A percentile compares a stretch with the other conserved stretches of the same genome.
These are phyloP conservation scores for Amauroascus niger DNA, from an alignment of 2,329 filamentous ascomycete genomes.

Conservation along the genomic window DNA sequence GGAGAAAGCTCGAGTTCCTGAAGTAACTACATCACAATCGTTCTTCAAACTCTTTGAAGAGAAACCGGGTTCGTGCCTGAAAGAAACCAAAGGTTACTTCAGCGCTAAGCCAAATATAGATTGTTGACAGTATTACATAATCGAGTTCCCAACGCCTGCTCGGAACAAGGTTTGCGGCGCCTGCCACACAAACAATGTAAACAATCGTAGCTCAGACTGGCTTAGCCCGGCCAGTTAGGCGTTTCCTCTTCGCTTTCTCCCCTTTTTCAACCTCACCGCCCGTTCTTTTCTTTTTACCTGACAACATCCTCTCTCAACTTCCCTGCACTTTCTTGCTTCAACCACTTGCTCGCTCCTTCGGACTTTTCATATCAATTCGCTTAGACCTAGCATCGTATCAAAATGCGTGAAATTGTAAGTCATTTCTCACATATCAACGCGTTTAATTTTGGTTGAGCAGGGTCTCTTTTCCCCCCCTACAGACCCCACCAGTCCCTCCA, in stretches of 20 bases:
- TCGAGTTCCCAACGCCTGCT: neutral
- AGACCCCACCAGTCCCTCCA: conserved; percentile 26
- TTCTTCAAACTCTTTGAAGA: no score
- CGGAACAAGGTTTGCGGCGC: neutral
- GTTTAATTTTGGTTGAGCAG: conserved; percentile 20
- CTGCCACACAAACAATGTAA: conserved; percentile 13
- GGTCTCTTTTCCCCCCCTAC: neutral
- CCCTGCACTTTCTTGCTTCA: neutral
- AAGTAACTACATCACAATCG: no score
- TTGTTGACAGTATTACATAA: conserved; percentile 7
- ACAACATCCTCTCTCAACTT: conserved; percentile 13
- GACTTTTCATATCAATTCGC: conserved; percentile 15
- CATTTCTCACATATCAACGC: conserved; percentile 27
- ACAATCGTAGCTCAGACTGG: conserved; percentile 10
- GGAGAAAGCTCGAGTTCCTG: no score
- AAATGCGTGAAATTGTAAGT: conserved; percentile 67
- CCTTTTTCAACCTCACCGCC: conserved; percentile 14
- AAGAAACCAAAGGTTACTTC: neutral
- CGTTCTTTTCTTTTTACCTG: conserved; percentile 8
- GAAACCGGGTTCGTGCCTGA: neutral
- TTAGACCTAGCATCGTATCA: conserved; percentile 30
- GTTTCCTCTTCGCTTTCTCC: neutral
- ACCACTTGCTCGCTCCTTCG: neutral
- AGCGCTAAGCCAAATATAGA: neutral
- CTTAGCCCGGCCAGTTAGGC: conserved; percentile 1